Conservation (phyloP, 371 early-diverging fungal species). For the Mortierella sp. region DNA sequence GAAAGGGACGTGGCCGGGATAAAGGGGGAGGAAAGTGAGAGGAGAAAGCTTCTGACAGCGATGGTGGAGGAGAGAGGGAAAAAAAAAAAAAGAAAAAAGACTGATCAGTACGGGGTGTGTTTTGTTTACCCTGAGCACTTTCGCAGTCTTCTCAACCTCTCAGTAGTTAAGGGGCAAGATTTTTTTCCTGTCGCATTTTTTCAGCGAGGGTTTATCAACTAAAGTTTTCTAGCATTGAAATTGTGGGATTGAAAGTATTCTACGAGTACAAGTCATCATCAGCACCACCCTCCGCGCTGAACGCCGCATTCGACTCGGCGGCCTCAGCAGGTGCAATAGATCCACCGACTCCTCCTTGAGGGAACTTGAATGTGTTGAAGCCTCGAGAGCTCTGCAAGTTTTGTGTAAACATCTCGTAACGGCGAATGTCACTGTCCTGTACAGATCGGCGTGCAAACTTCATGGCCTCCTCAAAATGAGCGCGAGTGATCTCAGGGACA, state of each 20-base stretch:
- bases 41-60: conserved; percentile 7
- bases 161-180: conserved; percentile 6
- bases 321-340: conserved; percentile 42
- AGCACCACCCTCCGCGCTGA: conserved; percentile 58
- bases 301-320: conserved; percentile 55
- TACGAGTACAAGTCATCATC: conserved; percentile 70
- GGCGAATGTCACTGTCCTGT: conserved; percentile 96
- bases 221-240: not conserved
- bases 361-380: conserved; percentile 94
- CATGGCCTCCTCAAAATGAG: conserved; percentile 99
- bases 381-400: conserved; percentile 95
- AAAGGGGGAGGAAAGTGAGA: too few relatives aligned
- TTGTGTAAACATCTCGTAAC: conserved; percentile 99
- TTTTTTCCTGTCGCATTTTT: too few relatives aligned
- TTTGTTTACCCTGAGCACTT: conserved; percentile 13
- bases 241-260: conserved; percentile 6
- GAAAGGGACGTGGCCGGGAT: conserved; percentile 90
- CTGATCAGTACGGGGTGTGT: conserved; percentile 15
- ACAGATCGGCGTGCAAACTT: conserved; percentile 97
- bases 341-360: conserved; percentile 75
- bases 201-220: too few relatives aligned
- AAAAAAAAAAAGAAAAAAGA: conserved; percentile 23
- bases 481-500: conserved; percentile 92
- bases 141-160: conserved; percentile 9
- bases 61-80: conserved; percentile 6